A percentile compares a stretch with the other conserved stretches of the same genome.
These are phyloP conservation scores for Aspergillus homomorphus DNA, from an alignment of 495 filamentous ascomycete genomes.

Conservation along the genomic window DNA sequence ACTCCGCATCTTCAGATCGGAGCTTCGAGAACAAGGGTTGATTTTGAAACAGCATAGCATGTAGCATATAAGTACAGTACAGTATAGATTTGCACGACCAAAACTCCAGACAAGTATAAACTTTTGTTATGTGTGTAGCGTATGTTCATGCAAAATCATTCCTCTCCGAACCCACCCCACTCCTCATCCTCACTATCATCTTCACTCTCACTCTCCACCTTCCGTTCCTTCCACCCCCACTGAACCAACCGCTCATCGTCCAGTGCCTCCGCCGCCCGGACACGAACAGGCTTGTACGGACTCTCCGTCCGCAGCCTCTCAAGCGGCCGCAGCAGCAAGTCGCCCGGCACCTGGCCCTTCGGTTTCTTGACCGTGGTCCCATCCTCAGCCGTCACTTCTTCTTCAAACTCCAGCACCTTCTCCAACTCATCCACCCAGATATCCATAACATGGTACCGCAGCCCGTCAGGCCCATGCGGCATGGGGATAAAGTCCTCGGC, in stretches of 20 bases:
- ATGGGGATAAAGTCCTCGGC: constrained; percentile 36
- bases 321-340: constrained; percentile 58
- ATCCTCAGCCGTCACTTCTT: constrained; percentile 27
- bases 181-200: constrained; percentile 54
- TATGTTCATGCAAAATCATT: constrained; percentile 13
- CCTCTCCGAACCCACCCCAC: constrained; percentile 76
- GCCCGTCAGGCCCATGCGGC: constrained; percentile 64
- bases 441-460: constrained; percentile 86
- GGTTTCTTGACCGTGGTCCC: constrained; percentile 30
- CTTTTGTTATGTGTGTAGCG: not conserved
- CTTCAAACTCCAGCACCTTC: constrained; percentile 57
- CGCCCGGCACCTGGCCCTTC: constrained; percentile 43
- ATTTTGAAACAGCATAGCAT: too few species aligned
- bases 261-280: constrained; percentile 67
- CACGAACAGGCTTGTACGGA: constrained; percentile 68
- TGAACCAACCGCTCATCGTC: constrained; percentile 68
- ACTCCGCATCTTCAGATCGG: not conserved
- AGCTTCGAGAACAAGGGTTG: not conserved
- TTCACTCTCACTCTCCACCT: constrained; percentile 33
- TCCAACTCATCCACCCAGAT: constrained; percentile 87
- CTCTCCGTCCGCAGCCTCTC: constrained; percentile 52
- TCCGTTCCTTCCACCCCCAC: constrained; percentile 49
- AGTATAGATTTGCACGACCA: not conserved
- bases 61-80: too few species aligned
- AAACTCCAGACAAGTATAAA: not conserved